Conservation (phyloP, 192 early-diverging fungal genomes). For the Backusella macrospora region DNA sequence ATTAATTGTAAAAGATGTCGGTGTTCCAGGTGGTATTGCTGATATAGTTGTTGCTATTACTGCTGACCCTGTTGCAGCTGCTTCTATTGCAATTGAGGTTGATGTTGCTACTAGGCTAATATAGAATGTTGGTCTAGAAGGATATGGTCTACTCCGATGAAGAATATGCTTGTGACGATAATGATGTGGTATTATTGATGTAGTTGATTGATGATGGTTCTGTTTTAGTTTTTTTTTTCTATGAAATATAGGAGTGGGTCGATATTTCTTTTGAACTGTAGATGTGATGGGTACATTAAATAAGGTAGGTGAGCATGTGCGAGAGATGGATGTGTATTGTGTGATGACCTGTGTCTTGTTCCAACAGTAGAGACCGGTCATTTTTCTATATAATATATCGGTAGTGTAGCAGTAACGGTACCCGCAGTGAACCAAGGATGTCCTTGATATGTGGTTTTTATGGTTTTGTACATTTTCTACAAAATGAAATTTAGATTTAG, state of each 20-base stretch:
- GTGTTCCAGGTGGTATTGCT: background rate
- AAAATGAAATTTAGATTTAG: no score
- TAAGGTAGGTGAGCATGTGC: constrained; percentile 4
- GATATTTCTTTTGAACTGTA: constrained; percentile 10
- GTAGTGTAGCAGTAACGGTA: background rate
- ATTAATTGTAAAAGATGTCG: background rate
- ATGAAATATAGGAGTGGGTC: background rate
- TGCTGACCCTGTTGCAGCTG: background rate
- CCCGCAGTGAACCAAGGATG: background rate
- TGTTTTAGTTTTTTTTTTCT: constrained; percentile 11
- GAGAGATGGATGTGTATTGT: background rate
- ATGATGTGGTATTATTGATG: no score
- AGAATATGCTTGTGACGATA: no score
- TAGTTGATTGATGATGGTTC: background rate
- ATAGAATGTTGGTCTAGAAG: background rate
- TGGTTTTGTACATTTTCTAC: constrained; percentile 6
- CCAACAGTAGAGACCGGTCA: constrained; percentile 1
- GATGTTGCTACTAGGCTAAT: background rate
- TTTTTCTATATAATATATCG: constrained; percentile 6
- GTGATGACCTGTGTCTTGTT: background rate
- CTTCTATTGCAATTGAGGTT: background rate
- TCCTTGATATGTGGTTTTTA: background rate
- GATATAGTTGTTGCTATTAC: background rate
- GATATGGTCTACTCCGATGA: background rate
- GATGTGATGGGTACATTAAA: constrained; percentile 1